Evolutionary conservation across 768 basidiomycete species (phyloP).

Genomic region (Hygrocybe punicea): DNA sequence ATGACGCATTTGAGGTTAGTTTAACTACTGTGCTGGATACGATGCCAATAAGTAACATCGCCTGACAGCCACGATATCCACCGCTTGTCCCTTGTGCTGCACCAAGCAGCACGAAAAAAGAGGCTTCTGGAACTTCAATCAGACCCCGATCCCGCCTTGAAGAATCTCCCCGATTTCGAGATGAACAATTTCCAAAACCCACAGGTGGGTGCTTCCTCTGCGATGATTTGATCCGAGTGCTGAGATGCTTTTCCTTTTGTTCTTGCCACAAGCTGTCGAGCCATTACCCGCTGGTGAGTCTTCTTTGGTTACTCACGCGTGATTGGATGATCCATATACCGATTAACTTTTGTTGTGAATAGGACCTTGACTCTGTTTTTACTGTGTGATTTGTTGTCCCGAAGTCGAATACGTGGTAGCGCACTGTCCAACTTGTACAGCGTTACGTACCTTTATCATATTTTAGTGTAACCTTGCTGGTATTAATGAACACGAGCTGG

Average conservation of each 20-base stretch:
- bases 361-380: neutral
- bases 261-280: conserved; percentile 2
- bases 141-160: neutral
- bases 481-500: too few relatives aligned
- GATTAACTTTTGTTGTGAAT: neutral
- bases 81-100: neutral
- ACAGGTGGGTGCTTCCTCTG: neutral
- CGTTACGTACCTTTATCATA: too few relatives aligned
- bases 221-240: neutral
- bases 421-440: too few relatives aligned
- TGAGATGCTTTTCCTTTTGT: neutral
- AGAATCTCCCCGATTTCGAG: neutral
- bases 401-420: too few relatives aligned
- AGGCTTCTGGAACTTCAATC: neutral
- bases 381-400: too few relatives aligned
- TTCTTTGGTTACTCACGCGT: too few relatives aligned
- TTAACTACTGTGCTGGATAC: too few relatives aligned
- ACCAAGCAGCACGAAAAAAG: neutral
- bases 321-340: neutral
- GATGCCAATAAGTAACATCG: neutral
- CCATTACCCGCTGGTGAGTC: neutral
- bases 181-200: neutral
- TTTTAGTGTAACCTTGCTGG: too few relatives aligned
- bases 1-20: neutral
- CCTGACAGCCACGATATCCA: neutral